Base-by-base conservation (phyloP, 2,329 filamentous ascomycete genomes). In the Simplicillium sp. region DNA sequence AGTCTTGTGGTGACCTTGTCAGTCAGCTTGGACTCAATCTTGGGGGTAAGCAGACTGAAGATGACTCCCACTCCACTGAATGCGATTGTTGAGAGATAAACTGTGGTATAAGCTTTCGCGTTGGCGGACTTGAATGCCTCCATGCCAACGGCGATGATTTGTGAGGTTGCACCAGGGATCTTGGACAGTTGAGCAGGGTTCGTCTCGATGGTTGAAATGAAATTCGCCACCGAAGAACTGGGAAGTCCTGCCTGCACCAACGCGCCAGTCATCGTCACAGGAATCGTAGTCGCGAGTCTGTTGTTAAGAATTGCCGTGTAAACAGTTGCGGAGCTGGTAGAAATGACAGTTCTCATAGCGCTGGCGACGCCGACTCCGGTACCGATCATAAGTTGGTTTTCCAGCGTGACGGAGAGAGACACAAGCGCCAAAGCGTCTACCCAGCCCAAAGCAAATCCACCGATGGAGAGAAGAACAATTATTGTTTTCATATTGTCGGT, bases 261-360 rank as follows among this genome's bases (percentile, higher is more conserved):
- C 0, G 55, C 56, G 4, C 48, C 36, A 3, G 54, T 51, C 9
- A 61, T 52, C 36, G 53, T 43, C 17, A 4, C 14, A 4, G 38
- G 13, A 11, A 38, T 37, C 11, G 34, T 40, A n/a, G 29, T 34
- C 2, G 48, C 46, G 4, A 57, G 42, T 7, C 55, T 48, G 35
- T 53, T 50, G 17, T 44, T 50, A 14, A 61, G 47, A 12, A 58
- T 50, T 11, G 55, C 48, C 8, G 48, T 49, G 44, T 58, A 61
- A 29, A 60, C 50, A 29, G 53, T 51, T 3, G 44, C 45, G 14
- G 48, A 41, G 15, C 53, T 41, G 6, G 48, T 46, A 6, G 45
- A 50, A 38, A 51, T 43, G 28, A 36, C 46, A 11, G 50, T 38
- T 1, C 55, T 48, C 18, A 55, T 44, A 18, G 48, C 51, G 12